Base-by-base conservation (phyloP, 495 filamentous ascomycete genomes). In the Trichoderma orchidacearum region DNA sequence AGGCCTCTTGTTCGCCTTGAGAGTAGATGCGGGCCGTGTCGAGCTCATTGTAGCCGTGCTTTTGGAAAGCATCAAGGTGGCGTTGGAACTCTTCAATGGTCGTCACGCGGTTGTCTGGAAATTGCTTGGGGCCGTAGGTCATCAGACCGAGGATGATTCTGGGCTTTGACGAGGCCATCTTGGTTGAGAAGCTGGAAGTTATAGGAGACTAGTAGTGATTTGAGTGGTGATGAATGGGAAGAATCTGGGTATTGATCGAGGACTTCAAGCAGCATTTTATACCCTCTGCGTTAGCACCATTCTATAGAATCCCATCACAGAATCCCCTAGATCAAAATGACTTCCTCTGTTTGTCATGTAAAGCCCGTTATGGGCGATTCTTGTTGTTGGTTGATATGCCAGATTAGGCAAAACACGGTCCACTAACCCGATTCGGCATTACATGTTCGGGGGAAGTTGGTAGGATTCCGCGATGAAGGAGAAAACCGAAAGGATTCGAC, bases 1-100 rank as follows among this genome's bases (percentile, higher is more conserved):
- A 91, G 8, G 78, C 80, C 66, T 95, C 89, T 62, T 94, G 88
- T 36, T 79, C 66, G 12, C 86, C 86, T 15, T 72, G 79, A 28
- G 85, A 69, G 62, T 94, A 95, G 31, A 75, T 56, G 0, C 87
- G 79, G 5, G 85, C 85, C 29, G 84, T 86, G 61, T 90, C 85
- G 21, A 87, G 62, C 62, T 89, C 85, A 57, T 76, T 78, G 68
- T 86, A 85, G 2, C 84, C 83, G 50, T 80, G 76, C 50, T 67
- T 68, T 62, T 84, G 78, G 57, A 88, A 77, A 41, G 80, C 75
- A 61, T 83, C 80, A 31, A 88, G 72, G 31, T 77, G 77, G 28
- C 71, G 68, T 58, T 81, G 85, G 68, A 76, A 83, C 18, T 85
- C 83, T 41, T 80, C 74, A 2, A 85, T 67, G 21, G 75, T 78